Evolutionary conservation across 2,329 filamentous ascomycete species (phyloP).

Genomic region (Cladosporium phlei): DNA sequence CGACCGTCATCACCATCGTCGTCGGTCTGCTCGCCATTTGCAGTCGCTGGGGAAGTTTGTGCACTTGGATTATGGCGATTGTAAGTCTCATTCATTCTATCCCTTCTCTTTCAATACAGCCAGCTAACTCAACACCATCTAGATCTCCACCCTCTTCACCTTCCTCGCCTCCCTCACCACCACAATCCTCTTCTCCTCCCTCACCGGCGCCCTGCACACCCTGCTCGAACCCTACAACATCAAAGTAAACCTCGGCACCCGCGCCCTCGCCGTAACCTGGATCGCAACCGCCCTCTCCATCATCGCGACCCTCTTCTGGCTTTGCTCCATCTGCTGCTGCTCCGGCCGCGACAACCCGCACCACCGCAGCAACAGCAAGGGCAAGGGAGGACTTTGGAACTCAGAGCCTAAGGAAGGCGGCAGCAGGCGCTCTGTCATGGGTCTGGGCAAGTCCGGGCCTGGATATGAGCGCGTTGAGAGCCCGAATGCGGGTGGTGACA

Average conservation of each 20-base stretch:
- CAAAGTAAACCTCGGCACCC: slow-evolving; percentile 58
- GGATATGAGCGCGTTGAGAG: slow-evolving; percentile 54
- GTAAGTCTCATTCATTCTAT: slow-evolving; percentile 47
- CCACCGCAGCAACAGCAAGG: slow-evolving; percentile 37
- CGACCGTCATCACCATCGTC: slow-evolving; percentile 66
- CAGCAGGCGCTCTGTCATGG: slow-evolving; percentile 33
- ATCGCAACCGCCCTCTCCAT: slow-evolving; percentile 73
- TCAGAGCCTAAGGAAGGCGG: slow-evolving; percentile 23
- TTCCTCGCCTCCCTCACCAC: slow-evolving; percentile 66
- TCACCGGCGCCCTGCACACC: slow-evolving; percentile 64
- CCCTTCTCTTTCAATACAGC: not conserved
- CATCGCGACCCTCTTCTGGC: slow-evolving; percentile 79
- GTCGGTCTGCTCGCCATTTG: slow-evolving; percentile 79
- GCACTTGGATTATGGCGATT: slow-evolving; percentile 71
- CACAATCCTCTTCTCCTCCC: slow-evolving; percentile 66
- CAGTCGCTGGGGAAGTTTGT: slow-evolving; percentile 73
- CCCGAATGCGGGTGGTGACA: slow-evolving; percentile 36
- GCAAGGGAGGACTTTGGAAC: slow-evolving; percentile 33
- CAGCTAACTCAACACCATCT: slow-evolving; percentile 10
- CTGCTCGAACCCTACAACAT: slow-evolving; percentile 69
- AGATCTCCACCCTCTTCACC: slow-evolving; percentile 53
- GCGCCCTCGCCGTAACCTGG: slow-evolving; percentile 71
- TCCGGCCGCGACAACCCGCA: slow-evolving; percentile 56
- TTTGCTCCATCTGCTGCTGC: slow-evolving; percentile 89
- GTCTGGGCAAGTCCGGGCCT: slow-evolving; percentile 57